Evolutionary conservation across 345 rosid genomes (phyloP), one percentile per base, ranked within the genome.

Genomic region (Bruguiera gymnorhiza): DNA sequence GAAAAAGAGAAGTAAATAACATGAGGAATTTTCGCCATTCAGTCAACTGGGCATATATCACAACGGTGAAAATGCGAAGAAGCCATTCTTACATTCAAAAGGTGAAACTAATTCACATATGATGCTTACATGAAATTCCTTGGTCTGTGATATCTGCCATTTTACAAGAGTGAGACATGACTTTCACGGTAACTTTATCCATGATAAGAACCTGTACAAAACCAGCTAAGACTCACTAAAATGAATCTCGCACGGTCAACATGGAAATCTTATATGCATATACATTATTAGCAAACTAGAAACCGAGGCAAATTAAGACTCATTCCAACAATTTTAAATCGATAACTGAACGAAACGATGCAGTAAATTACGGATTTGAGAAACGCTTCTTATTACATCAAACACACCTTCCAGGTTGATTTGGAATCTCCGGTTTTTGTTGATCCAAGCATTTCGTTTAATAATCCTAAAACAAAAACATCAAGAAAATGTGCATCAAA

Each of bases 81-180:
- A 56, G 50, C 50, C 50, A 56, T 21, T 9, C 29, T 23, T 23
- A 23, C 10, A 23, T 23, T 55, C 3, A 55, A 6, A 16, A 32
- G 29, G n/a, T 36, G 37, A 19, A 54, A 26, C 29, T 60, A 4
- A 34, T 30, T 23, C 4, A 50, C 2, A 5, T 31, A 32, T 29
- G 21, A 36, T n/a, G 46, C 93, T 86, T 86, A 93, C 98, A 75
- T 48, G 98, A 94, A 81, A 94, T 76, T 69, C 98, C 96, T 82
- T 86, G 98, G 76, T 94, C 98, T 8, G 97, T 94, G 76, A 94
- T 93, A 73, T 92, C 98, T 2, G 93, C 87, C 96, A 92, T 92
- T 77, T 88, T 90, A 81, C 98, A 92, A 6, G 94, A 83, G 67
- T 85, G 81, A 50, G 98, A 89, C 95, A 92, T 86, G 18, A 92